phyloP scores from a whole-genome alignment of 108 stramenopile genomes.

The Cylindrotheca closterium region DNA sequence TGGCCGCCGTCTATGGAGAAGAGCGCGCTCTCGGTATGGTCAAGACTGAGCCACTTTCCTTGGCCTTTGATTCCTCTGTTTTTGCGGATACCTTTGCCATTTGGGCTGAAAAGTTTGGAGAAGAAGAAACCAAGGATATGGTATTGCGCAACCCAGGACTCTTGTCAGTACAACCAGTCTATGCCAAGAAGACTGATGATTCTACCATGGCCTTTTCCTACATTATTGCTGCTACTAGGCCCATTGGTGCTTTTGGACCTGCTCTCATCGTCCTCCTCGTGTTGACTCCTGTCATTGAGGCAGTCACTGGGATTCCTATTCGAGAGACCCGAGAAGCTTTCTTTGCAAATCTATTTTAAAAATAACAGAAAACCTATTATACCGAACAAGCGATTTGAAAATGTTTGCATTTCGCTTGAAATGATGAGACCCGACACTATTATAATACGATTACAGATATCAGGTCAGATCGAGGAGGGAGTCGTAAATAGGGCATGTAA shows the following conservation, averaged over 20 bases:
- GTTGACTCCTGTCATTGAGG: conserved; percentile 58
- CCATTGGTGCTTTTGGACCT: conserved; percentile 51
- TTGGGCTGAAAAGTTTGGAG: conserved; percentile 72
- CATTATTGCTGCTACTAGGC: conserved; percentile 67
- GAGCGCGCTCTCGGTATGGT: conserved; percentile 82
- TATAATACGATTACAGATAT: too few species aligned
- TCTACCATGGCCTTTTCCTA: conserved; percentile 76
- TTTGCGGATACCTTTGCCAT: conserved; percentile 59
- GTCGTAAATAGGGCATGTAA: too few species aligned
- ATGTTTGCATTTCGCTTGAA: too few species aligned
- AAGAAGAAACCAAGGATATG: conserved; percentile 81
- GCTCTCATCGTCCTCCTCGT: conserved; percentile 43
- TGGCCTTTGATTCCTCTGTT: conserved; percentile 63
- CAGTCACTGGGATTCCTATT: conserved; percentile 47
- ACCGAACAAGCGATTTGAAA: too few species aligned
- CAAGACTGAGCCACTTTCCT: conserved; percentile 59
- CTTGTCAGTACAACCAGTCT: conserved; percentile 62
- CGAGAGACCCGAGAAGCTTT: conserved; percentile 5
- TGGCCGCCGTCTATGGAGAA: conserved; percentile 81
- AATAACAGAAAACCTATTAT: too few species aligned
- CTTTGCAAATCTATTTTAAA: too few species aligned
- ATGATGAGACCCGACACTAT: too few species aligned
- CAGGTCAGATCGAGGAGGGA: too few species aligned
- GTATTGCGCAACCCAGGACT: conserved; percentile 81
- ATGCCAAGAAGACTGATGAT: conserved; percentile 51